phyloP scores from a whole-genome alignment of 805 yeast genomes.

The Scheffersomyces ergatensis region DNA sequence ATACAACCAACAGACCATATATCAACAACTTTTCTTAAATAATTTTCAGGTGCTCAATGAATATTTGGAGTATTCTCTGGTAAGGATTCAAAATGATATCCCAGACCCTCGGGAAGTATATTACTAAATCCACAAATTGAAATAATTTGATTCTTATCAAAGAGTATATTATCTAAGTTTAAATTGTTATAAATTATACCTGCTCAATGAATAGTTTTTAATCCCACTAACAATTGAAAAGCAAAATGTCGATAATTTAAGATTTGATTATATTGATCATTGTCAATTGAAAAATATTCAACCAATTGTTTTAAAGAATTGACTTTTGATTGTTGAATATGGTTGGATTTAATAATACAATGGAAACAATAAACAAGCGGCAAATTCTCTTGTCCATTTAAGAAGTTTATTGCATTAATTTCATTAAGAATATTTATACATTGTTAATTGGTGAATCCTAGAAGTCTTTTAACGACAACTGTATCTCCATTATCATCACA shows the following conservation, averaged over 20 bases:
- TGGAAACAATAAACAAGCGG: constrained; percentile 92
- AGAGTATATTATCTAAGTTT: constrained; percentile 87
- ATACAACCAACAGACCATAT: constrained; percentile 98
- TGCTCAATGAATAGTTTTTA: constrained; percentile 83
- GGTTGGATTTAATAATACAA: too few species aligned
- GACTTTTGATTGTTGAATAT: too few species aligned
- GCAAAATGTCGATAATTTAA: constrained; percentile 88
- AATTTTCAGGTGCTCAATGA: too few species aligned
- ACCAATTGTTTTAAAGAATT: too few species aligned
- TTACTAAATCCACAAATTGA: constrained; percentile 94
- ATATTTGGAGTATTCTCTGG: too few species aligned
- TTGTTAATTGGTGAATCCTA: too few species aligned
- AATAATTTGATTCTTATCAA: constrained; percentile 92
- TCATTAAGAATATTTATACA: constrained; percentile 35
- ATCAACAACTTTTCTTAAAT: constrained; percentile 93
- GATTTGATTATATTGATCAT: constrained; percentile 60
- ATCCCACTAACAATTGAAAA: constrained; percentile 86
- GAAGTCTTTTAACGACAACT: too few species aligned
- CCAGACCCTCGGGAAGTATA: constrained; percentile 90
- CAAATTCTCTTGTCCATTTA: constrained; percentile 92
- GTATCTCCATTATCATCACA: too few species aligned
- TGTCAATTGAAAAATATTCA: too few species aligned
- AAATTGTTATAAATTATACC: constrained; percentile 89
- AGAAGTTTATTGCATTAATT: constrained; percentile 81
- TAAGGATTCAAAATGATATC: too few species aligned